Evolutionary conservation across 2,329 filamentous ascomycete species (phyloP), one percentile per base, ranked within the genome.

Genomic region (Neoscytalidium dimidiatum): DNA sequence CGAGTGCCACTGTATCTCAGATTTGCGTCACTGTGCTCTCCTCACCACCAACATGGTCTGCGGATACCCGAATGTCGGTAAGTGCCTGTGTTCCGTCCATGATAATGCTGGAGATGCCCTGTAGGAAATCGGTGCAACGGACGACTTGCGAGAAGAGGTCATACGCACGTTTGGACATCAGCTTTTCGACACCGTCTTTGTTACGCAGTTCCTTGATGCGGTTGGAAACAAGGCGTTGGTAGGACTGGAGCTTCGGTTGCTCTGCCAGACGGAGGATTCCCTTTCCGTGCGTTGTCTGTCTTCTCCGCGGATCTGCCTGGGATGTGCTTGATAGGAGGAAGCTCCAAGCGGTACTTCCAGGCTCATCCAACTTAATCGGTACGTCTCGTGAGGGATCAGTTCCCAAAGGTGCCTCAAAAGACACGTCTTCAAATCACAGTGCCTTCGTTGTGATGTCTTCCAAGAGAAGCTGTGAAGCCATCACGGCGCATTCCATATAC

Each of bases 401-500:
- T 3, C 46, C 46, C 21, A 49, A 23, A 5, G 46, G 46, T 5
- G 21, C 21, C 7, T 49, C 46, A 17, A 49, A 49, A 14, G 9
- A 26, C 11, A 49, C 21, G 7, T 49, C 46, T 8, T 49, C 46
- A 26, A 49, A 49, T 19, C 9, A 49, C 23, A 52, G 62, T 33
- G 51, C 51, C 28, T 23, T 33, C 2, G 3, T 35, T 29, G 33
- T 58, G 11, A n/a, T 35, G 9, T 44, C 23, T 13, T 35, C 35
- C 9, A 60, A 29, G 8, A 48, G 51, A 8, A 48, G 26, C 7
- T 64, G 62, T 7, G 49, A 31, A 35, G 68, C 64, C 69, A 68
- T 70, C 26, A 62, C 64, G 28, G 56, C 66, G 19, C 65, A 70
- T 53, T 71, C 69, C 68, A 71, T 68, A 31, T 70, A 69, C 68